These are phyloP conservation scores for Phytophthora sojae DNA, from an alignment of 352 stramenopile species.

Conservation along the genomic window DNA sequence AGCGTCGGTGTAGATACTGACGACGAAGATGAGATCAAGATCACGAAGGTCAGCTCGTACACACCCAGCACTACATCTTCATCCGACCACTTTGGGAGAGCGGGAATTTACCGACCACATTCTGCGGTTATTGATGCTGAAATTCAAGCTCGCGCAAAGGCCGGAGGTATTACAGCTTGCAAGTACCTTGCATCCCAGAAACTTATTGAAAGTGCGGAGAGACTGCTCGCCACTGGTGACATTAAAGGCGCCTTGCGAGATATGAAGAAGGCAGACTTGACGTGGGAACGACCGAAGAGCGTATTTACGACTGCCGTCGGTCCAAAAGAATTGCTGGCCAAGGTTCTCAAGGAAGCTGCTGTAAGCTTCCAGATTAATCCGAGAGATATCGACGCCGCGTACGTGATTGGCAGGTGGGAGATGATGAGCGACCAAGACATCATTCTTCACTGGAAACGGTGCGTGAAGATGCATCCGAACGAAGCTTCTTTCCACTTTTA, in stretches of 20 bases:
- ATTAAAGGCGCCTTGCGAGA: constrained; percentile 28
- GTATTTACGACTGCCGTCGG: constrained; percentile 9
- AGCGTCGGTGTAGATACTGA: neutral
- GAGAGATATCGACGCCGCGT: constrained; percentile 38
- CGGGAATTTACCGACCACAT: constrained; percentile 23
- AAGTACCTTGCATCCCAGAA: constrained; percentile 39
- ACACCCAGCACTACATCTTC: constrained; percentile 18
- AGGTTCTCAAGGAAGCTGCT: constrained; percentile 30
- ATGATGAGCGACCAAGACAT: constrained; percentile 30
- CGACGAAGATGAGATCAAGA: constrained; percentile 6
- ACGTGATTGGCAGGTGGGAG: constrained; percentile 44
- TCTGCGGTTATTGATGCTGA: constrained; percentile 40
- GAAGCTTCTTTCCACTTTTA: constrained; percentile 45
- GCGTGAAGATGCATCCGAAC: constrained; percentile 36
- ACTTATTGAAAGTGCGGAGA: constrained; percentile 16
- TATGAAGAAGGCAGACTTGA: constrained; percentile 35
- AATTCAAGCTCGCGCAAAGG: constrained; percentile 29
- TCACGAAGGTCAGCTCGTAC: constrained; percentile 26
- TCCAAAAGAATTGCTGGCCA: constrained; percentile 15
- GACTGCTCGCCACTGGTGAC: constrained; percentile 27
- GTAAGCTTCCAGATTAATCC: constrained; percentile 34
- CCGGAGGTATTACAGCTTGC: constrained; percentile 32
- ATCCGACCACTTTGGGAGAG: constrained; percentile 6
- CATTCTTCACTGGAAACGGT: constrained; percentile 42
- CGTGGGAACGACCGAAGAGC: constrained; percentile 36